Conservation (phyloP, 164 flowering plant species). For the Saururus chinensis region DNA sequence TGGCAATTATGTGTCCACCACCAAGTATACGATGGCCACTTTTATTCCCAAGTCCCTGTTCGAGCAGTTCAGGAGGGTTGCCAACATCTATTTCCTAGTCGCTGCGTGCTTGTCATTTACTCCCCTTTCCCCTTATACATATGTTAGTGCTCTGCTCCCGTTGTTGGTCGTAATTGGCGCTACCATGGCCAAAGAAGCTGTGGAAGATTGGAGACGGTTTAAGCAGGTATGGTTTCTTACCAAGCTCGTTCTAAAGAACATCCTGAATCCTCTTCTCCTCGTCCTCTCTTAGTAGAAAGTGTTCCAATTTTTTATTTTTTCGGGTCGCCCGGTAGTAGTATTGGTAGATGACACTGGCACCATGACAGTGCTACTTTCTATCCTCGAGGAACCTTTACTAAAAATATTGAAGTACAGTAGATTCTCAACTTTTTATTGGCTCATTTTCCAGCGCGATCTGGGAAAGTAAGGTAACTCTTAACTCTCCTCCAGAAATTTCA, state of each 20-base stretch:
- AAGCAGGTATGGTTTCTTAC: conserved; percentile 39
- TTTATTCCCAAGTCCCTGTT: conserved; percentile 76
- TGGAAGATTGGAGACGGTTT: conserved; percentile 70
- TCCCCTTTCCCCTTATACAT: conserved; percentile 52
- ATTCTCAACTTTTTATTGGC: too few species aligned
- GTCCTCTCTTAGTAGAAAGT: not conserved
- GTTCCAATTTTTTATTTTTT: not conserved
- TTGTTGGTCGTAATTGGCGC: conserved; percentile 55
- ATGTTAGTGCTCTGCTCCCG: conserved; percentile 54
- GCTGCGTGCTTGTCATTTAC: conserved; percentile 55
- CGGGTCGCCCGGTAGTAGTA: too few species aligned
- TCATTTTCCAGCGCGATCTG: too few species aligned
- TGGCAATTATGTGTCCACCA: conserved; percentile 56
- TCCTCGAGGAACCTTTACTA: too few species aligned
- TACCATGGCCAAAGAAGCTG: conserved; percentile 64
- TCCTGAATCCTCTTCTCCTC: too few species aligned
- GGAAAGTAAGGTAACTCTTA: too few species aligned
- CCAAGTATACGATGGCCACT: conserved; percentile 59
- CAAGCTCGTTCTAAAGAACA: not conserved
- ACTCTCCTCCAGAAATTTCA: not conserved
- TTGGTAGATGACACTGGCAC: too few species aligned
- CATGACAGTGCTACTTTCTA: too few species aligned
- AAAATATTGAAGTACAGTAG: too few species aligned
- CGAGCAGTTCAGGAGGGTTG: conserved; percentile 83
- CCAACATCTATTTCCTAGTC: conserved; percentile 64